Conservation (phyloP, 352 stramenopile species). For the Pythium monospermum region DNA sequence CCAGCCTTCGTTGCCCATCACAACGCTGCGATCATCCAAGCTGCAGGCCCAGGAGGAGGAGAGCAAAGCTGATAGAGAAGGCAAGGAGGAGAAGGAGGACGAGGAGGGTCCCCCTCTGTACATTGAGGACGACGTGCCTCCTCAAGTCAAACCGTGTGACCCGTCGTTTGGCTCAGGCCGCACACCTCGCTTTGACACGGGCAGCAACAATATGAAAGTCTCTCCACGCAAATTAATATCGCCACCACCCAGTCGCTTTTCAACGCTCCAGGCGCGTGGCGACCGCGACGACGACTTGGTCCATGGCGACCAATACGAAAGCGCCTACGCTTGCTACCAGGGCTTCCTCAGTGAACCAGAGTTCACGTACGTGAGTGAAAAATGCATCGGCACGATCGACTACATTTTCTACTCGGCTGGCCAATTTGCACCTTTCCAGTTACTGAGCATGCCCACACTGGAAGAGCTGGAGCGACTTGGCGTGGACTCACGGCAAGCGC, state of each 20-base stretch:
- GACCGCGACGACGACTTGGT: constrained; percentile 49
- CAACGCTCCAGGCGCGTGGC: constrained; percentile 29
- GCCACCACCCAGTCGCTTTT: constrained; percentile 28
- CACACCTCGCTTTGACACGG: constrained; percentile 57
- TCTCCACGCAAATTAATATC: constrained; percentile 31
- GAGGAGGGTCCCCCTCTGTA: constrained; percentile 13
- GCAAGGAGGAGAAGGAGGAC: constrained; percentile 3
- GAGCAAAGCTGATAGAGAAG: not conserved
- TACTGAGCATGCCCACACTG: constrained; percentile 49
- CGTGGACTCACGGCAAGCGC: constrained; percentile 28
- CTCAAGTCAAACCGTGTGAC: constrained; percentile 44
- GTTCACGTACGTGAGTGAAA: constrained; percentile 60
- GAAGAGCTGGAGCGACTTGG: constrained; percentile 36
- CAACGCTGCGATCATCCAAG: constrained; percentile 33
- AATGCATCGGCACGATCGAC: constrained; percentile 63
- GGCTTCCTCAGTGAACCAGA: constrained; percentile 55
- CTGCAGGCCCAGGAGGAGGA: not conserved
- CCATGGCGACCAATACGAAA: constrained; percentile 63
- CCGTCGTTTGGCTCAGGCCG: constrained; percentile 51
- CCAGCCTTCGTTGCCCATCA: constrained; percentile 49
- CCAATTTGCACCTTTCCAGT: constrained; percentile 42
- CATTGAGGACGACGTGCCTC: constrained; percentile 30
- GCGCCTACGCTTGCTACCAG: constrained; percentile 59
- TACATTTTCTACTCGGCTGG: constrained; percentile 81
- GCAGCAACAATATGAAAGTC: constrained; percentile 29